Conservation (phyloP, 192 early-diverging fungal species). For the Dissophora globulifera region DNA sequence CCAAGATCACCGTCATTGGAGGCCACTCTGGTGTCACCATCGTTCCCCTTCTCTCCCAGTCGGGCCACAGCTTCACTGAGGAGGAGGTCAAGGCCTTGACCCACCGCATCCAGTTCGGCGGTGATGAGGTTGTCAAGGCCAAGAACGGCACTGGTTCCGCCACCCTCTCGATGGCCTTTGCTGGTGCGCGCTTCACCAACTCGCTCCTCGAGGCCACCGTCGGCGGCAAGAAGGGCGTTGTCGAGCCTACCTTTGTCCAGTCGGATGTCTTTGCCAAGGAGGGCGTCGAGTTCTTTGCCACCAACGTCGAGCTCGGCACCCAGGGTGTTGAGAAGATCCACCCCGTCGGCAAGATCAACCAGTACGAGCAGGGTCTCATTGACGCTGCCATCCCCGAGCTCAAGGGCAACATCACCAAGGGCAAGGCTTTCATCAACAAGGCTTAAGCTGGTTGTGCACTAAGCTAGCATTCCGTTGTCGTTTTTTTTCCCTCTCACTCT, state of each 20-base stretch:
- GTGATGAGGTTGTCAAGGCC: constrained; percentile 98
- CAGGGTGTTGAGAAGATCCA: constrained; percentile 89
- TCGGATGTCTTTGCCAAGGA: constrained; percentile 68
- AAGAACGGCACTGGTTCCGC: constrained; percentile 94
- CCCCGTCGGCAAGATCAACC: constrained; percentile 75
- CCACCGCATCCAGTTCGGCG: constrained; percentile 96
- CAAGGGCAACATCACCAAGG: constrained; percentile 89
- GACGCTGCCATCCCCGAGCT: constrained; percentile 83
- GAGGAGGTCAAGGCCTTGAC: constrained; percentile 90
- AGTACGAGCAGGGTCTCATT: constrained; percentile 86
- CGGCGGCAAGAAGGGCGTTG: constrained; percentile 73
- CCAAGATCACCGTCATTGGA: constrained; percentile 87
- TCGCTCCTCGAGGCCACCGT: constrained; percentile 84
- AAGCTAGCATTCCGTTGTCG: neutral
- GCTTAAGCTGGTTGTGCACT: constrained; percentile 36
- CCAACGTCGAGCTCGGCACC: constrained; percentile 76
- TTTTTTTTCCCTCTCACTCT: neutral
- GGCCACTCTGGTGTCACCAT: constrained; percentile 98
- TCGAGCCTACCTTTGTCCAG: constrained; percentile 90
- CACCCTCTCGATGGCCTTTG: constrained; percentile 89
- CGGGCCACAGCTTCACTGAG: constrained; percentile 76
- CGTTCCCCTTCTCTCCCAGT: constrained; percentile 87
- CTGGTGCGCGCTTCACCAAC: constrained; percentile 87
- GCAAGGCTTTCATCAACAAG: constrained; percentile 77
- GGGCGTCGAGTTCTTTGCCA: constrained; percentile 76